Percentiles rank a stretch among this genome's conserved stretches.
phyloP scores from a whole-genome alignment of 495 filamentous ascomycete genomes.

The Lichina pygmaea region DNA sequence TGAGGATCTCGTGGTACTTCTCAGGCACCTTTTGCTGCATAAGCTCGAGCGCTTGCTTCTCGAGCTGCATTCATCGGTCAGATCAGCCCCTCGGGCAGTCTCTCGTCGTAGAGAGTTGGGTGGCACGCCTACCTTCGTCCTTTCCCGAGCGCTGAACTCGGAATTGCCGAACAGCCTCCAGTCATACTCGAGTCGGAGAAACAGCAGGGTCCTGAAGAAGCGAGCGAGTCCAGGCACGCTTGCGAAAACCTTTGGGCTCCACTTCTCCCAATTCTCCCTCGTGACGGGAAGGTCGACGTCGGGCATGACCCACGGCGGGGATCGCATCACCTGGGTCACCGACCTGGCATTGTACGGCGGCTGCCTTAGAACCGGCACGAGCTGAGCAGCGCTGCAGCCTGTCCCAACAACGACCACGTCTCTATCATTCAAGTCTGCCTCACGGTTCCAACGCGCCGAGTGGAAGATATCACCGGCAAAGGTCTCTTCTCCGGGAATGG shows the following conservation, averaged over 20 bases:
- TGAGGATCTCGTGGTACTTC: conserved; percentile 36
- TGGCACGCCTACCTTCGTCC: conserved; percentile 1
- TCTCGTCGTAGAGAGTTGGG: not conserved
- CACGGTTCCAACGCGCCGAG: conserved; percentile 26
- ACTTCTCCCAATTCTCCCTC: conserved; percentile 16
- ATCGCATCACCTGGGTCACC: conserved; percentile 17
- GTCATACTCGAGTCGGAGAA: conserved; percentile 13
- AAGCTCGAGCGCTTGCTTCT: conserved; percentile 16
- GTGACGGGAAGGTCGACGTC: conserved; percentile 11
- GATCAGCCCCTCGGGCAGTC: not conserved
- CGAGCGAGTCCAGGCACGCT: conserved; percentile 18
- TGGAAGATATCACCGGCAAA: conserved; percentile 31
- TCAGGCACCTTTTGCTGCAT: conserved; percentile 24
- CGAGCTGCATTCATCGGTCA: conserved; percentile 12
- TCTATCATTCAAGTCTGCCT: conserved; percentile 20
- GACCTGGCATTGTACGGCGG: conserved; percentile 10
- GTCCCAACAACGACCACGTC: conserved; percentile 32
- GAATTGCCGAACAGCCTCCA: conserved; percentile 7
- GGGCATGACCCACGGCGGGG: conserved; percentile 32
- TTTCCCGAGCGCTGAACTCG: conserved; percentile 3
- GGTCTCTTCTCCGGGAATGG: conserved; percentile 23
- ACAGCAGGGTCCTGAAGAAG: conserved; percentile 12
- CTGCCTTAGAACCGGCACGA: conserved; percentile 15
- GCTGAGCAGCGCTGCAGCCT: conserved; percentile 26
- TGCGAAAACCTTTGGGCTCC: conserved; percentile 14